Evolutionary conservation across 2,329 filamentous ascomycete species (phyloP), one percentile per base, ranked within the genome.

Genomic region (Acephala macrosclerotiorum): DNA sequence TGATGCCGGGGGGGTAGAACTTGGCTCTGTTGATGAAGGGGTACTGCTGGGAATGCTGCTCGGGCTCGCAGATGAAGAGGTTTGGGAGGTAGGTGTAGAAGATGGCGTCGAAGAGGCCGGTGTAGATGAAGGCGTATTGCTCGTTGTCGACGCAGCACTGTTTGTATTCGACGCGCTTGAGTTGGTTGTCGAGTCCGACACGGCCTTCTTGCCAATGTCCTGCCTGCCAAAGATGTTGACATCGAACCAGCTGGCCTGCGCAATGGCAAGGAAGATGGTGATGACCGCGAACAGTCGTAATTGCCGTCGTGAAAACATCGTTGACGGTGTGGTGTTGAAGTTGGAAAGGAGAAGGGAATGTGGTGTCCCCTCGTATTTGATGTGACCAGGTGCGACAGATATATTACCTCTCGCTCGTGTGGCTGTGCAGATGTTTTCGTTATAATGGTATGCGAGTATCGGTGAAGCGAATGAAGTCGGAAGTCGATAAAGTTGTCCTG

Each of bases 171-270:
- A 53, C 12, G 16, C 29, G 49, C 49, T 53, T 12, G 47, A 51
- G 20, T 26, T 45, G 29, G 61, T 26, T 16, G 61, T 6, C 38
- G 12, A 22, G 14, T 16, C 26, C 7, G 16, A 14, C 26, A 57
- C 57, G 33, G 45, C 58, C 33, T 51, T 49, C 56, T 20, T 58
- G 26, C n/a, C 25, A 26, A 22, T 56, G 18, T 42, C 47, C 29
- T 33, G 29, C 29, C 67, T 61, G 29, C 47, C 67, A 53, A 69
- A 63, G 42, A 71, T 33, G 20, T 65, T 65, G 18, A 53, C 61
- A 42, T 72, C 67, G 25, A 73, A 57, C 66, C 65, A 71, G 14
- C 29, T 62, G 7, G 73, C 73, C 53, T 75, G 71, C 20, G 70
- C 53, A 60, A 74, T 35, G 61, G 72, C 65, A 59, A 73, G 38